Base-by-base conservation (phyloP, 495 filamentous ascomycete species). In the Penicillium chermesinum region DNA sequence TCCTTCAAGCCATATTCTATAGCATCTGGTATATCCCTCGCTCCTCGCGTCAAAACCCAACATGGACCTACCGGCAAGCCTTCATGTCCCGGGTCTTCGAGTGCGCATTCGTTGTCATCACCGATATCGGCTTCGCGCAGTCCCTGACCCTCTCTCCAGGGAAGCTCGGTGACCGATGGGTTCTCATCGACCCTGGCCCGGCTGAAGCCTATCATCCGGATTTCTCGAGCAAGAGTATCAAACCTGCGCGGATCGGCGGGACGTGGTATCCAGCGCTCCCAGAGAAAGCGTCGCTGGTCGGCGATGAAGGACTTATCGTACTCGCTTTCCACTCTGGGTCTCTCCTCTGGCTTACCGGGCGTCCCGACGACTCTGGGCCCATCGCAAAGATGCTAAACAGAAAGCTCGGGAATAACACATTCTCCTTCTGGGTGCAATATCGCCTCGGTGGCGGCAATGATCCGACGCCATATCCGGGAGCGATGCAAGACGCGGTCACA, bases 181-280 rank as follows among this genome's bases (percentile, higher is more conserved):
- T 53, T 14, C 37, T 41, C n/a, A 44, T 53, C 17, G 22, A 34
- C 34, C 50, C 50, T 14, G 50, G 39, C n/a, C 20, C 50, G 2
- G 50, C 40, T 9, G 25, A 17, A 25, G 30, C 18, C 25, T 57
- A 53, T 16, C 18, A 30, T 17, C 40, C 40, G 9, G 32, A 30
- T n/a, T 50, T 57, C 20, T 21, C 30, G 14, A 43, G 30, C 19
- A 32, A 46, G 8, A 47, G 16, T 33, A 42, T 50, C 27, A 53
- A 53, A 22, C 54, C 54, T 12, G 54, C 49, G 8, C 42, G 13
- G 2, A 46, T 57, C 17, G 54, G 54, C 12, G 54, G 34, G 5
- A 57, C 54, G 2, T 57, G 54, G 54, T 57, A 57, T 43, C 54
- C 54, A 7, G 35, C 42, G 5, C 16, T 41, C 9, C 41, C 49